Evolutionary conservation across 192 early-diverging fungal species (phyloP), one percentile per base, ranked within the genome.

Genomic region (Linnemannia schmuckeri): DNA sequence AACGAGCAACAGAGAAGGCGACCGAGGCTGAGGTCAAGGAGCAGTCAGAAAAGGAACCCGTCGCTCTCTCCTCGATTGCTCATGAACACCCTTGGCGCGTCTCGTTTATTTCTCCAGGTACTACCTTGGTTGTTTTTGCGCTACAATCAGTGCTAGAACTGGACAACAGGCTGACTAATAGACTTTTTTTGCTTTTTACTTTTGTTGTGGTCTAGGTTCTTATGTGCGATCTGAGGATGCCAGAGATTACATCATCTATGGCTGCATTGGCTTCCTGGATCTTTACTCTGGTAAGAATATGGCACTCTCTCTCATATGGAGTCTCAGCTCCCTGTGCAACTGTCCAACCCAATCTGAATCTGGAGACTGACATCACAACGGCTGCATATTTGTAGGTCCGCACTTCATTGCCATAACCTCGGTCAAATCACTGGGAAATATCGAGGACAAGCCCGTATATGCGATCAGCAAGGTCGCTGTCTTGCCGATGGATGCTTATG

Each of bases 321-420:
- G 63, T 10, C 27, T 3, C 0, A 24, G 5, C n/a, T n/a, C 55
- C 7, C 22, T 61, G 8, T 66, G 61, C 61, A 6, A 66, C 61
- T 33, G 55, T n/a, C 7, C n/a, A 57, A 13, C 27, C 33, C 30
- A 66, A 66, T 30, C 61, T 15, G 61, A 57, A 57, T 8, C n/a
- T 27, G 61, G 61, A 15, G 27, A 10, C 61, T 66, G 61, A 66
- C 30, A 66, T 66, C 61, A 66, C 10, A 37, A 49, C 3, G 27
- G 4, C 46, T 49, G 9, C 42, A 3, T 66, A 1, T 44, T 71
- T 24, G 10, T 61, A 86, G 84, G 84, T 7, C 84, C 84, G 15
- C 79, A 88, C 42, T 55, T 91, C 27, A 74, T 87, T 9, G 87
- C 88, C 57, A 85, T 91, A 38, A 81, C 88, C 17, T 77, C 89